phyloP scores from a whole-genome alignment of 129 eudicot species.

The Centella asiatica region DNA sequence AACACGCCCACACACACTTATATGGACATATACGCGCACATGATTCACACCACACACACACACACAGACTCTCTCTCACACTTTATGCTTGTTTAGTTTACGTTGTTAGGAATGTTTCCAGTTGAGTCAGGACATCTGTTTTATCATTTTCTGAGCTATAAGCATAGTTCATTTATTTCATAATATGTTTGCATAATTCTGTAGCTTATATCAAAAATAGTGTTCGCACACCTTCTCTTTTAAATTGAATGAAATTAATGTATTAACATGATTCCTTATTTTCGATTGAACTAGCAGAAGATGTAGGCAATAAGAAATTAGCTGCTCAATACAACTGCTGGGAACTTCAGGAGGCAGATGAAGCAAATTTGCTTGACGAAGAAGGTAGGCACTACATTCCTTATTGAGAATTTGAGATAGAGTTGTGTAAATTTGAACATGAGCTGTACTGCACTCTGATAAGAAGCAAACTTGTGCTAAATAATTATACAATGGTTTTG shows the following conservation, averaged over 20 bases:
- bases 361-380: conserved; percentile 82
- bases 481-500: neutral
- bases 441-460: neutral
- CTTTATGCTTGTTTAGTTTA: too few relatives aligned
- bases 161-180: too few relatives aligned
- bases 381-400: conserved; percentile 39
- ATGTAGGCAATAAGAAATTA: conserved; percentile 46
- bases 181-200: neutral
- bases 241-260: neutral
- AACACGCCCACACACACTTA: too few relatives aligned
- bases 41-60: too few relatives aligned
- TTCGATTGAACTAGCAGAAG: conserved; percentile 31
- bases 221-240: neutral
- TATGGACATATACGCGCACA: too few relatives aligned
- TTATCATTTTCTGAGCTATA: neutral
- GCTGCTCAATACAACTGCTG: conserved; percentile 46
- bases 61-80: too few relatives aligned
- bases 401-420: conserved; percentile 12
- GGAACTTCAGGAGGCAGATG: conserved; percentile 72
- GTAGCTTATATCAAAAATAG: neutral
- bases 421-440: neutral
- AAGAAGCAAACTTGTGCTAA: neutral
- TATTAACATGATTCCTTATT: conserved; percentile 3
- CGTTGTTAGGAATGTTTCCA: neutral
- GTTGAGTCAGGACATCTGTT: neutral